Conservation (phyloP, 495 filamentous ascomycete genomes). For the Penicillium daleae region DNA sequence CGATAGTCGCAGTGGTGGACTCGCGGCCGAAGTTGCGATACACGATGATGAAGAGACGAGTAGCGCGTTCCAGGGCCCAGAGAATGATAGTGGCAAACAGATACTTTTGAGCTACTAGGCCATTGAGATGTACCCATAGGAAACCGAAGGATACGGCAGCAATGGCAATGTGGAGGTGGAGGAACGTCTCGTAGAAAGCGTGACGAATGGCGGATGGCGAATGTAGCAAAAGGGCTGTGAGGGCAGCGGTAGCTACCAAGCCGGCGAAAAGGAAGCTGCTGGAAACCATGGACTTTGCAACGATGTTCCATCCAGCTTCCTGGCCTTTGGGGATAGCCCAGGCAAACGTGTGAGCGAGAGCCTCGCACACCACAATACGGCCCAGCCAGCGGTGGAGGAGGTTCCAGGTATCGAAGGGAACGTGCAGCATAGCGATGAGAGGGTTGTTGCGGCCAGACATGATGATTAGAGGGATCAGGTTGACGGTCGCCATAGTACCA, state of each 20-base stretch:
- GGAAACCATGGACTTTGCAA: constrained; percentile 49
- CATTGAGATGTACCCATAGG: constrained; percentile 74
- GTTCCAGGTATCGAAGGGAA: constrained; percentile 80
- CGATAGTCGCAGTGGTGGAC: constrained; percentile 71
- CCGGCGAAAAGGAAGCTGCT: constrained; percentile 63
- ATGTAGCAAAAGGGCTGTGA: constrained; percentile 61
- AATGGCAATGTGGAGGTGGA: constrained; percentile 77
- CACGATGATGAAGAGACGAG: constrained; percentile 68
- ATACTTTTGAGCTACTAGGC: constrained; percentile 66
- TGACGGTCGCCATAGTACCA: constrained; percentile 74
- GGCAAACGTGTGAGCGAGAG: constrained; percentile 63
- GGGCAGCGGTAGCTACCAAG: constrained; percentile 50
- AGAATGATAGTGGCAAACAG: constrained; percentile 68
- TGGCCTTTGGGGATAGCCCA: constrained; percentile 71
- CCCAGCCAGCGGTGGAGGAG: constrained; percentile 80
- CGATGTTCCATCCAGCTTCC: constrained; percentile 64
- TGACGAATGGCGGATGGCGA: constrained; percentile 81
- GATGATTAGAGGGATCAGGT: constrained; percentile 76
- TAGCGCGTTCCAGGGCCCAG: constrained; percentile 76
- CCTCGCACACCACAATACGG: constrained; percentile 69
- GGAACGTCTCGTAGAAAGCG: constrained; percentile 95
- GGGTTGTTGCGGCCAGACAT: constrained; percentile 73
- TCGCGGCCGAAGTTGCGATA: constrained; percentile 69
- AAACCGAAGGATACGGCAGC: constrained; percentile 63
- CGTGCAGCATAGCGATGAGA: constrained; percentile 62